Conservation (phyloP, 2,329 filamentous ascomycete genomes). For the Simplicillium sp. region DNA sequence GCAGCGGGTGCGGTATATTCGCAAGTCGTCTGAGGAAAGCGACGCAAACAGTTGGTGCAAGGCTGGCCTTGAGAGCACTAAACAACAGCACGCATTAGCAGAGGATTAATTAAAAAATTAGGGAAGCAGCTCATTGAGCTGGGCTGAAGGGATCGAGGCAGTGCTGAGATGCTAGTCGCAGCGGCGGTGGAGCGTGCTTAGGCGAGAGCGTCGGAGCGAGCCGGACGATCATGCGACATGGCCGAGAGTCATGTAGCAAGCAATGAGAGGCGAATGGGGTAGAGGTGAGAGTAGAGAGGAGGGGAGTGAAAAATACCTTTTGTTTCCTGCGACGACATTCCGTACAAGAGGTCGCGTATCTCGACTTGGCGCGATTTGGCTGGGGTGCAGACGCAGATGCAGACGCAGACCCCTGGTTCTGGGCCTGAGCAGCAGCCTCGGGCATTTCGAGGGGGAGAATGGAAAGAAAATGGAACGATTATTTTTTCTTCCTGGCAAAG, state of each 20-base stretch:
- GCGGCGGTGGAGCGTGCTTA: background rate
- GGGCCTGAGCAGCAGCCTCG: no score
- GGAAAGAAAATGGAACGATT: no score
- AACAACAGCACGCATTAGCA: constrained; percentile 1
- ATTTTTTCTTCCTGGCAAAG: no score
- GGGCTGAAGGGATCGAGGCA: no score
- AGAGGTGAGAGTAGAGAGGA: no score
- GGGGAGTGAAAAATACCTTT: no score
- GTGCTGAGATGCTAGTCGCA: no score
- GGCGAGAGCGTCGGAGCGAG: background rate
- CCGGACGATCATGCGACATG: no score
- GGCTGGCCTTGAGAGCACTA: constrained; percentile 46
- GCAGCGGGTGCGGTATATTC: constrained; percentile 26
- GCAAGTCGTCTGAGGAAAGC: constrained; percentile 41
- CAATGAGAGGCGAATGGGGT: no score
- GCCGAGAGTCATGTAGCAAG: no score
- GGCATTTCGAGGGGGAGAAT: no score
- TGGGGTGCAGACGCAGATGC: constrained; percentile 1
- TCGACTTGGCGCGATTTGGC: constrained; percentile 10
- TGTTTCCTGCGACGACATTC: constrained; percentile 43
- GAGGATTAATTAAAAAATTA: background rate
- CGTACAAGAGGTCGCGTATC: constrained; percentile 31
- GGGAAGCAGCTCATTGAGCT: background rate
- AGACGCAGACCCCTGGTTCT: no score
- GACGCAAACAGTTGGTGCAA: constrained; percentile 41